Evolutionary conservation across 805 yeast species (phyloP).

Genomic region (Debaryomyces prosopidis): DNA sequence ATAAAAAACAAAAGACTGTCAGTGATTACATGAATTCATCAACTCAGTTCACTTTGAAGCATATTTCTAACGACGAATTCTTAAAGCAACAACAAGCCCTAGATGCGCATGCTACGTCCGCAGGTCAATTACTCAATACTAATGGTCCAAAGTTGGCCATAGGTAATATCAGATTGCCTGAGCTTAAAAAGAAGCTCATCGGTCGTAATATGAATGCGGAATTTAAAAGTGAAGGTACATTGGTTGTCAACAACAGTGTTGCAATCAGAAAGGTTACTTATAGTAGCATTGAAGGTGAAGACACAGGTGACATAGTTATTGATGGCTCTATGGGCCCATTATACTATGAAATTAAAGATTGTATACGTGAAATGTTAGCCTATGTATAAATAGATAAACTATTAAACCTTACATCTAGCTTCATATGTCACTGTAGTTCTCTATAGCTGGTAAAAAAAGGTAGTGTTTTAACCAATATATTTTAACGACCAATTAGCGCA

Average conservation of each 20-base stretch:
- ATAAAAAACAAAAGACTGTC: conserved; percentile 17
- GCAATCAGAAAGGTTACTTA: conserved; percentile 67
- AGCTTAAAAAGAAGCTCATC: conserved; percentile 64
- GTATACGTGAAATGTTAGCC: conserved; percentile 74
- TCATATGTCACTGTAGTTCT: neutral
- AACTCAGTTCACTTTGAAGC: conserved; percentile 32
- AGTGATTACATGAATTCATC: conserved; percentile 30
- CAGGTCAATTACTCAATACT: conserved; percentile 2
- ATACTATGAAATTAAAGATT: conserved; percentile 74
- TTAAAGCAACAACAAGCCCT: conserved; percentile 10
- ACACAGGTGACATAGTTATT: conserved; percentile 78
- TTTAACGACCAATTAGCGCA: conserved; percentile 11
- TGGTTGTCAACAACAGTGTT: conserved; percentile 78
- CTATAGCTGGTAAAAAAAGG: neutral
- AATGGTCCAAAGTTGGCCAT: conserved; percentile 57
- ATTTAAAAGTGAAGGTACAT: conserved; percentile 88
- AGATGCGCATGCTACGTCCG: neutral
- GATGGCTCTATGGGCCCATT: conserved; percentile 78
- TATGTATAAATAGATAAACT: conserved; percentile 45
- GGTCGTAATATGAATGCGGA: conserved; percentile 71
- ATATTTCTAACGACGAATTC: conserved; percentile 16
- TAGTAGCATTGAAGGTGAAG: conserved; percentile 40
- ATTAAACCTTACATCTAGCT: too few relatives aligned
- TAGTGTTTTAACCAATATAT: neutral
- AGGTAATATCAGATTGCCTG: conserved; percentile 86